Evolutionary conservation across 768 basidiomycete genomes (phyloP).

Genomic region (Imleria badia): DNA sequence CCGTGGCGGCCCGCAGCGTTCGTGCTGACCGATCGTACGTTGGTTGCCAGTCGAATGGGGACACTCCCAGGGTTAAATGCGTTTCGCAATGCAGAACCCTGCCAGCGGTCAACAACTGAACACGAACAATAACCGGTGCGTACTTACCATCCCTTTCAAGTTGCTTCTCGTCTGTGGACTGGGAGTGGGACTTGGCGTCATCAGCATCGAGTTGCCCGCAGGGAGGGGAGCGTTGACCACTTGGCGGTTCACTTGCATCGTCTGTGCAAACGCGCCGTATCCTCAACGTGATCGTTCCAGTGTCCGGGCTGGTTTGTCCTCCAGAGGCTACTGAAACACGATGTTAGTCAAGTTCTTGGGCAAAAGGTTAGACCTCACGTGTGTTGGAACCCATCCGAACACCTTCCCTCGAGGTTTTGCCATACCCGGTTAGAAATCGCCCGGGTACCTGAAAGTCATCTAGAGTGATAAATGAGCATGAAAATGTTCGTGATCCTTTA

Average conservation of each 20-base stretch:
- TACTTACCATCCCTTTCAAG: conserved; percentile 6
- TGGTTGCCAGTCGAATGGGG: neutral
- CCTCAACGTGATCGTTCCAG: conserved; percentile 54
- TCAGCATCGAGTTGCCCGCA: neutral
- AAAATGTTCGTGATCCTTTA: conserved; percentile 49
- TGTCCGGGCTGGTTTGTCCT: conserved; percentile 34
- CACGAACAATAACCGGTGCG: neutral
- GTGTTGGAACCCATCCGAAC: conserved; percentile 47
- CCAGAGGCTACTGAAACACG: neutral
- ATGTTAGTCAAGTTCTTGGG: neutral
- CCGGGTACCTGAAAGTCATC: conserved; percentile 67
- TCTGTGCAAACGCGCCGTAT: conserved; percentile 38
- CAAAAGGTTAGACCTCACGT: conserved; percentile 31
- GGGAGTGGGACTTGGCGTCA: conserved; percentile 7
- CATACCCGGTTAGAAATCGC: conserved; percentile 56
- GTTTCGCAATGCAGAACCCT: neutral
- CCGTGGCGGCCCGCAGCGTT: neutral
- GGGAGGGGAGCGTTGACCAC: conserved; percentile 23
- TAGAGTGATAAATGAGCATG: conserved; percentile 60
- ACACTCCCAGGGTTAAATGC: neutral
- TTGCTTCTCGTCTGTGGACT: conserved; percentile 1
- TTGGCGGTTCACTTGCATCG: conserved; percentile 36
- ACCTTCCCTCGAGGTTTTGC: conserved; percentile 52
- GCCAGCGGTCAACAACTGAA: neutral
- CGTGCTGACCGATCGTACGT: conserved; percentile 10